A percentile compares a stretch with the other conserved stretches of the same genome.
Evolutionary conservation across 2,329 filamentous ascomycete species (phyloP).

Genomic region (Ophioceras dolichostomum): DNA sequence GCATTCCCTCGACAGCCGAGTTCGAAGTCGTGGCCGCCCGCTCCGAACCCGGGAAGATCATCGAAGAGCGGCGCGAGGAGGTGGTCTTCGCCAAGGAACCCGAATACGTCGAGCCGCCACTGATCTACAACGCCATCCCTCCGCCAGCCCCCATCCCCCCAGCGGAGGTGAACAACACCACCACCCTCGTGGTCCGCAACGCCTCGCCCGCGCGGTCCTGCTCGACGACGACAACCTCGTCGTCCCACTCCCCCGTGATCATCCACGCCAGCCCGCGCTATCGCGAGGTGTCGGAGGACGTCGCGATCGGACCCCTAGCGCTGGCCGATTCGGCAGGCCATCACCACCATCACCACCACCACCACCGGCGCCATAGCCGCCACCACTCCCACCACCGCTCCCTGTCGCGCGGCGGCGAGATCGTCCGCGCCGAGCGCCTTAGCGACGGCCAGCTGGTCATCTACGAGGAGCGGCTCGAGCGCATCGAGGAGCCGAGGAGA

Average conservation of each 20-base stretch:
- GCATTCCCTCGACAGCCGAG: slow-evolving; percentile 27
- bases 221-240: slow-evolving; percentile 15
- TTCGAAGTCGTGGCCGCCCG: slow-evolving; percentile 30
- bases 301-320: slow-evolving; percentile 26
- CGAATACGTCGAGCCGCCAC: slow-evolving; percentile 10
- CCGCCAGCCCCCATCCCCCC: slow-evolving; percentile 17
- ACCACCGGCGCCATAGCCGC: slow-evolving; percentile 4
- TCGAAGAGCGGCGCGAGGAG: slow-evolving; percentile 36
- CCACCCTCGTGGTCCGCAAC: slow-evolving; percentile 27
- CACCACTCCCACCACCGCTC: slow-evolving; percentile 16
- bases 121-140: slow-evolving; percentile 14
- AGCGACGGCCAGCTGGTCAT: slow-evolving; percentile 51
- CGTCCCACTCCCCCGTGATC: slow-evolving; percentile 22
- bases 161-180: slow-evolving; percentile 27
- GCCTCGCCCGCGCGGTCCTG: slow-evolving; percentile 30
- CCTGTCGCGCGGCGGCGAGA: slow-evolving; percentile 29
- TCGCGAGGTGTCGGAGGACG: slow-evolving; percentile 20
- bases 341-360: slow-evolving; percentile 15
- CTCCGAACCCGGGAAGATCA: slow-evolving; percentile 30
- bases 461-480: slow-evolving; percentile 48
- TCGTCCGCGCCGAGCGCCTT: slow-evolving; percentile 43
- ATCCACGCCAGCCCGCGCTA: slow-evolving; percentile 21
- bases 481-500: slow-evolving; percentile 37
- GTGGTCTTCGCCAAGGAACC: slow-evolving; percentile 14
- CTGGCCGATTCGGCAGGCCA: slow-evolving; percentile 19